Base-by-base conservation (phyloP, 495 filamentous ascomycete species). In the Neurospora sp. region DNA sequence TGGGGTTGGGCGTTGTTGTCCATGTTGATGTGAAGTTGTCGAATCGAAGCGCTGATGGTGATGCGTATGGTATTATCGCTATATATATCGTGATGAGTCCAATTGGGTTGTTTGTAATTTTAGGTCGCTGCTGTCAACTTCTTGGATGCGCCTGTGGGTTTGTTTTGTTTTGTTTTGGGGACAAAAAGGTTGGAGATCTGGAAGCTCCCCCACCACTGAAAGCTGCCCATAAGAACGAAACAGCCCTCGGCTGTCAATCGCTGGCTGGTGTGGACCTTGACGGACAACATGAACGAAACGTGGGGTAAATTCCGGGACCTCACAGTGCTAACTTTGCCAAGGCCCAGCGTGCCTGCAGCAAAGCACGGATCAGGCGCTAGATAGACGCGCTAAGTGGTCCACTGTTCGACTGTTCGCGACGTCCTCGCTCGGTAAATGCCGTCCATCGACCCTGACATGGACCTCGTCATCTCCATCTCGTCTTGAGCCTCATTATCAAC, bases 1-100 rank as follows among this genome's bases (percentile, higher is more conserved):
- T 46, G 71, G 4, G 75, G 71, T 69, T 76, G 72, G 5, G 74
- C 7, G 16, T 39, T 16, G 70, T 18, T 27, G 69, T 71, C 54
- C 73, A 77, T 77, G 70, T 31, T 73, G 69, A 7, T 12, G 54
- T 12, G 54, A 66, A 3, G 14, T 66, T 37, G 14, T 18, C 5
- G 11, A 54, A 1, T 27, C 11, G 20, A 3, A 27, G 46, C 9
- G 5, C 9, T 14, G 20, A 14, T 27, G 3, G 2, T 9, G 0
- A 16, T 62, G 2, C 2, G 54, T 8, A 35, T 66, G 54, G 2
- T 16, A 66, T 10, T 35, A 35, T 62, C 23, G 54, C 12, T 16
- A 62, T 18, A 62, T 27, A 62, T 16, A 31, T 62, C 6, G 54
- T 35, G 27, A 35, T 27, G 12, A 35, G 12, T 16, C 27, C 5